Conservation (phyloP, 371 early-diverging fungal genomes). For the Zychaea mexicana region DNA sequence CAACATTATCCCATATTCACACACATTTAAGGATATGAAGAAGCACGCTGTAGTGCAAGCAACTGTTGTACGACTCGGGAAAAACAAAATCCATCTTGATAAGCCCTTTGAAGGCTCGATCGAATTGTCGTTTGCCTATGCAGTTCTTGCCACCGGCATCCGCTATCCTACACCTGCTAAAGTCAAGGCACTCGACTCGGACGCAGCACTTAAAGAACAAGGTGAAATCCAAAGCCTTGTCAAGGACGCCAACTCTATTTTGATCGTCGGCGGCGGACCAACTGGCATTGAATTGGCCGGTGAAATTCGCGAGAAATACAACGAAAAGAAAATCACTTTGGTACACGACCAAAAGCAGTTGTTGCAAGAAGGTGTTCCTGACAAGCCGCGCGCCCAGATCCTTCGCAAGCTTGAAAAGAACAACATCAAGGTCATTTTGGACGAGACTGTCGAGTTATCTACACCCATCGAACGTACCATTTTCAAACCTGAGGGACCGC, state of each 20-base stretch:
- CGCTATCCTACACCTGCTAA: conserved; percentile 25
- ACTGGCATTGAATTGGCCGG: conserved; percentile 63
- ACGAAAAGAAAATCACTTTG: conserved; percentile 51
- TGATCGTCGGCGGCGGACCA: conserved; percentile 62
- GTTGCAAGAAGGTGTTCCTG: conserved; percentile 15
- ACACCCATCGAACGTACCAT: not conserved
- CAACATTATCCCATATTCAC: conserved; percentile 30
- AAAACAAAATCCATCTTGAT: conserved; percentile 18
- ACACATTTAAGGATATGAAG: conserved; percentile 20
- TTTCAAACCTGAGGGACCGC: not conserved
- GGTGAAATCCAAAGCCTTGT: conserved; percentile 29
- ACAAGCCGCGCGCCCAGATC: conserved; percentile 29
- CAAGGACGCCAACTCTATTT: conserved; percentile 41
- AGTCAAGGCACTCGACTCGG: conserved; percentile 5
- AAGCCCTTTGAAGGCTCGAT: conserved; percentile 13
- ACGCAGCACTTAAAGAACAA: conserved; percentile 30
- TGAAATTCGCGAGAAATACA: conserved; percentile 45
- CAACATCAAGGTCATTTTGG: conserved; percentile 47
- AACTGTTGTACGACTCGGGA: conserved; percentile 20
- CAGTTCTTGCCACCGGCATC: conserved; percentile 31
- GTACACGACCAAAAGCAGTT: conserved; percentile 35
- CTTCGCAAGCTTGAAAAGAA: conserved; percentile 29
- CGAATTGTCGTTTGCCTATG: conserved; percentile 20
- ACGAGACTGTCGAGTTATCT: conserved; percentile 36
- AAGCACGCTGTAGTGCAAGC: conserved; percentile 31